Evolutionary conservation across 2,329 filamentous ascomycete species (phyloP), one percentile per base, ranked within the genome.

Genomic region (Trichoderma breve): DNA sequence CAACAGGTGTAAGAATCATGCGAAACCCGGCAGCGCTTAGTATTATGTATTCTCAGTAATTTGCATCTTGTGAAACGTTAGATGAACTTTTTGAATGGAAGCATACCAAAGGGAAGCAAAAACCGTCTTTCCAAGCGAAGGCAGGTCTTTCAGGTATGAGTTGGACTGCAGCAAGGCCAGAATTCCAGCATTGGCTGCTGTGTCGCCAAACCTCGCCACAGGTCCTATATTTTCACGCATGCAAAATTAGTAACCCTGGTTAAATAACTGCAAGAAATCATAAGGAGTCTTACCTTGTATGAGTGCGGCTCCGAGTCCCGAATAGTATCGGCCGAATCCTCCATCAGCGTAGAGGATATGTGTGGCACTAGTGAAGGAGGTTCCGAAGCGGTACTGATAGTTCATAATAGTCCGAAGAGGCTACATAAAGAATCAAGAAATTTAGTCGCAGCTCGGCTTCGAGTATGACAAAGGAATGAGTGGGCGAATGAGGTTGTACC

Each of bases 401-500:
- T 86, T 86, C 84, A 86, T 86, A 14, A 86, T 84, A 0, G 84
- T 86, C 6, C 84, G 81, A 4, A 86, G 77, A 4, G 84, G 84
- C 84, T 86, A 61, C 18, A 4, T 18, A 21, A n/a, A 18, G 9
- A 39, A 34, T 7, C n/a, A 62, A 62, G 15, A 7, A 26, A 1
- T 0, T 60, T 58, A 30, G 14, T 24, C 21, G 9, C 21, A 12
- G 47, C 47, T 24, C n/a, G 47, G 47, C 21, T 3, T 21, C 18
- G 11, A 26, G 51, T 11, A 39, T 57, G 6, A 15, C 18, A 12
- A 57, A 30, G 51, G 18, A 28, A n/a, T 30, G 55, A 60, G 53
- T 30, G 26, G 21, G n/a, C 24, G 3, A 39, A 8, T 32, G 15
- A n/a, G 1, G 14, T 73, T 3, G 9, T 78, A 85, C 84, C 84